These are phyloP conservation scores for Yamagishiella unicocca DNA, from an alignment of 139 green algal species.

Conservation along the genomic window DNA sequence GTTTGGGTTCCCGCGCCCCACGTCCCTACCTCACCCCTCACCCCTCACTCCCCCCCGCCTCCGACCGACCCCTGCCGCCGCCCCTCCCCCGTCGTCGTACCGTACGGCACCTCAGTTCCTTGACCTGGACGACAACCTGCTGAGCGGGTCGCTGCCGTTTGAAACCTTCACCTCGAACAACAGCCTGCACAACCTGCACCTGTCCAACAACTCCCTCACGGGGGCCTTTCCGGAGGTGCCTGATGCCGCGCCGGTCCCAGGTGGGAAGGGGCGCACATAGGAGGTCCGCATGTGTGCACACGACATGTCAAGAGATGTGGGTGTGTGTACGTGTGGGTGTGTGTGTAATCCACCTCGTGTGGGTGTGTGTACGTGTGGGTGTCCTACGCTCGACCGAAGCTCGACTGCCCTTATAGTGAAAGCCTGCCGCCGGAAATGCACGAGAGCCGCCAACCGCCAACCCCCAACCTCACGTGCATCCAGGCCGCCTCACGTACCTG, in stretches of 20 bases:
- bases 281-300: no score
- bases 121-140: constrained; percentile 11
- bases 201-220: neutral
- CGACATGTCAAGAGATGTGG: no score
- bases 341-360: no score
- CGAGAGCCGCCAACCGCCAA: no score
- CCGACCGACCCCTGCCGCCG: neutral
- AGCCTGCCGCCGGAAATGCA: no score
- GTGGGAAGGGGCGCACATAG: neutral
- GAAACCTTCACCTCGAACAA: neutral
- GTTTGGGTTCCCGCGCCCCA: neutral
- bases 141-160: neutral
- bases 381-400: no score
- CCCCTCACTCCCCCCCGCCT: neutral
- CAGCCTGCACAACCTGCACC: neutral
- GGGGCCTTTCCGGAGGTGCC: neutral
- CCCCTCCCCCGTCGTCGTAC: neutral
- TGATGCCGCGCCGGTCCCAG: neutral
- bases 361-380: no score
- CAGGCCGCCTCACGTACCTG: neutral
- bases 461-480: no score
- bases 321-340: no score
- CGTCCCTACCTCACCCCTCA: neutral
- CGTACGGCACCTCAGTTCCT: neutral
- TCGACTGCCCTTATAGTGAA: no score